Conservation (phyloP, 164 flowering plant species). For the Akebia trifoliata region DNA sequence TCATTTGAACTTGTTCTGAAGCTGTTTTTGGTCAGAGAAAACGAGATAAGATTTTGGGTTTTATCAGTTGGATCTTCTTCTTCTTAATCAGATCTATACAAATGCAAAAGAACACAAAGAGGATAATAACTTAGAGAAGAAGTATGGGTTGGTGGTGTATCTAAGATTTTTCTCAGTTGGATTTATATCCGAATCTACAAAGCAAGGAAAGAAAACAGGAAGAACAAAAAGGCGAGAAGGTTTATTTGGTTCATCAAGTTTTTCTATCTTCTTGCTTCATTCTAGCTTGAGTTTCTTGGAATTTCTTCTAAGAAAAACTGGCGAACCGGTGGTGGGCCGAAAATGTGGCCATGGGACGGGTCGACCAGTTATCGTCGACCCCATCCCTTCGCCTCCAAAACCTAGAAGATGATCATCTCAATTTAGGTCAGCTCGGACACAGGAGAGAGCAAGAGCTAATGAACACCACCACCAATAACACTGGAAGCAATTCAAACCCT, state of each 20-base stretch:
- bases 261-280: neutral
- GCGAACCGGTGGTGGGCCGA: constrained; percentile 88
- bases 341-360: constrained; percentile 55
- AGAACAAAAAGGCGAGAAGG: neutral
- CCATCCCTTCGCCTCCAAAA: constrained; percentile 47
- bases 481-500: constrained; percentile 23
- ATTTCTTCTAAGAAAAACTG: constrained; percentile 26
- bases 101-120: constrained; percentile 12
- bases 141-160: no score
- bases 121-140: no score
- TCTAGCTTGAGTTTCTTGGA: neutral
- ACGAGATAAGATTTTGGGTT: constrained; percentile 34
- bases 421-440: constrained; percentile 23
- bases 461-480: constrained; percentile 25
- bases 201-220: no score
- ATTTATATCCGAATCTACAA: neutral
- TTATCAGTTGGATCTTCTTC: neutral
- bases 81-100: neutral
- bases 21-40: neutral
- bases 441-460: constrained; percentile 45
- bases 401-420: constrained; percentile 32
- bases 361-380: constrained; percentile 32
- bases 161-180: neutral
- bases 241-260: neutral
- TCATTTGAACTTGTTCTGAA: neutral